phyloP scores from a whole-genome alignment of 495 filamentous ascomycete genomes.

The Hypoxylon subgilvum region DNA sequence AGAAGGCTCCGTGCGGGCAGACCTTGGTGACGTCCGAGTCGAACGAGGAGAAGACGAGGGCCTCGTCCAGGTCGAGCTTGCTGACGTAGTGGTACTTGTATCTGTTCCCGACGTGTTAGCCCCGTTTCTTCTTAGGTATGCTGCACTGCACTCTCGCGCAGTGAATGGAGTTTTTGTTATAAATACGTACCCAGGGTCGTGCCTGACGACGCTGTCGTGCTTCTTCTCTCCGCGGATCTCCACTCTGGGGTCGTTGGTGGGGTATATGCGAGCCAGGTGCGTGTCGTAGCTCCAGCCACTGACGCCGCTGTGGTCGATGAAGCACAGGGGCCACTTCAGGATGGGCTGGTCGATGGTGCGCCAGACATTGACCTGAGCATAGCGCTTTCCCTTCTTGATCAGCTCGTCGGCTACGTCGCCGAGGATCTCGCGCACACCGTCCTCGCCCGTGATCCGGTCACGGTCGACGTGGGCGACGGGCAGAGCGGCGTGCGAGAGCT shows the following conservation, averaged over 20 bases:
- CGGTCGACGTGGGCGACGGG: slow-evolving; percentile 44
- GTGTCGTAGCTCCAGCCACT: slow-evolving; percentile 34
- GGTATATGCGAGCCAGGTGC: slow-evolving; percentile 35
- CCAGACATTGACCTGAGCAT: slow-evolving; percentile 61
- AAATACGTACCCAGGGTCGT: slow-evolving; percentile 35
- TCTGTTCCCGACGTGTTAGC: slow-evolving; percentile 21
- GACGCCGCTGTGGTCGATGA: slow-evolving; percentile 37
- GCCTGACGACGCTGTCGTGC: slow-evolving; percentile 41
- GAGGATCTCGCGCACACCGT: slow-evolving; percentile 70
- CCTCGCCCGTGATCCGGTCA: slow-evolving; percentile 48
- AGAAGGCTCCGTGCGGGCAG: slow-evolving; percentile 38
- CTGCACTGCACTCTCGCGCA: too few relatives aligned
- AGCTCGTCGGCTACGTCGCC: slow-evolving; percentile 75
- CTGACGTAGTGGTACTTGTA: slow-evolving; percentile 50
- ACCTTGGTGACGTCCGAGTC: slow-evolving; percentile 40
- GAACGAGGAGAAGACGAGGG: slow-evolving; percentile 41
- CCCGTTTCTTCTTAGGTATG: not conserved
- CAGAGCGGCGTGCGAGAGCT: slow-evolving; percentile 37
- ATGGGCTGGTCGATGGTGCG: slow-evolving; percentile 37
- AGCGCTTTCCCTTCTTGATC: slow-evolving; percentile 71
- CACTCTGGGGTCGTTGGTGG: slow-evolving; percentile 37
- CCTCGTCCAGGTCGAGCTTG: slow-evolving; percentile 44
- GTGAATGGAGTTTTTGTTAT: not conserved
- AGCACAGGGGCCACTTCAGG: slow-evolving; percentile 41
- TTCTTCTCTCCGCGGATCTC: slow-evolving; percentile 37